phyloP scores from a whole-genome alignment of 345 rosid genomes.

The Firmiana major region DNA sequence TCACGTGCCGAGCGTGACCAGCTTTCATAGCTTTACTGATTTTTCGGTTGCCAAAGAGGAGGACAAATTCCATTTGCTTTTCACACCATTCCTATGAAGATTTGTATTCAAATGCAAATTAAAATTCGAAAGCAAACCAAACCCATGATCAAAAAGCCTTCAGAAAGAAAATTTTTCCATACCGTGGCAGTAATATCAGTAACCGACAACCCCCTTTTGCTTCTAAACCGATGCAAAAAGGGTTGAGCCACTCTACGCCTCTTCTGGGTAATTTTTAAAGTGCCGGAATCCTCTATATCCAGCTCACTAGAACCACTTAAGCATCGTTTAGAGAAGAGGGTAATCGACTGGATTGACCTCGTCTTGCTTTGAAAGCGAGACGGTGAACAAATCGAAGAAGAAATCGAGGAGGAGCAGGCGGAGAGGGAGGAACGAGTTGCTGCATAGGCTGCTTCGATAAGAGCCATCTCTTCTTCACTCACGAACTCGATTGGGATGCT shows the following conservation, averaged over 20 bases:
- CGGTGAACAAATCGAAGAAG: conserved; percentile 30
- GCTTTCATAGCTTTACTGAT: conserved; percentile 63
- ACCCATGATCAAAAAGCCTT: neutral
- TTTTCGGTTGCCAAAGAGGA: conserved; percentile 38
- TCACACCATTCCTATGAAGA: conserved; percentile 83
- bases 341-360: conserved; percentile 36
- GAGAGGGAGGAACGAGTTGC: conserved; percentile 37
- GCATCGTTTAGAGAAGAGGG: conserved; percentile 39
- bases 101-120: neutral
- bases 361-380: conserved; percentile 26
- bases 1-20: conserved; percentile 65
- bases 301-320: conserved; percentile 21
- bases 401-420: conserved; percentile 18
- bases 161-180: neutral
- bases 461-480: conserved; percentile 85
- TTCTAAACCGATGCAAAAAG: conserved; percentile 45
- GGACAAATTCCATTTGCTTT: conserved; percentile 65
- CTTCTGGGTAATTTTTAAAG: conserved; percentile 22
- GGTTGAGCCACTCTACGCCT: conserved; percentile 29
- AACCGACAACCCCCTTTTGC: conserved; percentile 51
- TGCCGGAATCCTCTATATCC: conserved; percentile 61
- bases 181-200: conserved; percentile 71
- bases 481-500: conserved; percentile 73
- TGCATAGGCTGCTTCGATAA: conserved; percentile 61
- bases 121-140: conserved; percentile 11